Evolutionary conservation across 1,139 yeast genomes (phyloP).

Genomic region (Zhuliangozyma blackwelliae): DNA sequence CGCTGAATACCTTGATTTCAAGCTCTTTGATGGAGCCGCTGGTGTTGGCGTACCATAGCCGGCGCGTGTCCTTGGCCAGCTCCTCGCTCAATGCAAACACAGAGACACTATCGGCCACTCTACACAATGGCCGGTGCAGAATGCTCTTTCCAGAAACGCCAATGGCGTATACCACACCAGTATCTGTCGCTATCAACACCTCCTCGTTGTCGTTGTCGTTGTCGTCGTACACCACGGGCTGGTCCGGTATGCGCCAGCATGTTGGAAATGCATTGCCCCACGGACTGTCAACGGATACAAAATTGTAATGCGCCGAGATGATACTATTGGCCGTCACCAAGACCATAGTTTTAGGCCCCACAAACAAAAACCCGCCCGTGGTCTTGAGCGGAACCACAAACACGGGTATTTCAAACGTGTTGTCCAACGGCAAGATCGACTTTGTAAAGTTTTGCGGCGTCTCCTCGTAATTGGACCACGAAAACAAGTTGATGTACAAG

Average conservation of each 20-base stretch:
- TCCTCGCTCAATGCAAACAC: slow-evolving; percentile 25
- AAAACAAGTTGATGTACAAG: slow-evolving; percentile 32
- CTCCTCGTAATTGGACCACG: slow-evolving; percentile 39
- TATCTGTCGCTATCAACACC: slow-evolving; percentile 37
- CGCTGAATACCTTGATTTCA: slow-evolving; percentile 11
- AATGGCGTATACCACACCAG: slow-evolving; percentile 37
- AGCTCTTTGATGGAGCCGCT: slow-evolving; percentile 32
- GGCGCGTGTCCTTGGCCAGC: slow-evolving; percentile 12
- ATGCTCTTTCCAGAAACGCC: slow-evolving; percentile 12
- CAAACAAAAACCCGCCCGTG: slow-evolving; percentile 33
- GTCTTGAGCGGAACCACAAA: slow-evolving; percentile 33
- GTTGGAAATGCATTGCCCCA: slow-evolving; percentile 35
- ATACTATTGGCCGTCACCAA: slow-evolving; percentile 40
- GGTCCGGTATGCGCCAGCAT: slow-evolving; percentile 24
- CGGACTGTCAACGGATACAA: slow-evolving; percentile 14
- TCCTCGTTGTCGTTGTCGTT: slow-evolving; percentile 25
- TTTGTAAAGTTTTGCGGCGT: slow-evolving; percentile 17
- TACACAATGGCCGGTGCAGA: slow-evolving; percentile 16
- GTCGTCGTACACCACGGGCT: slow-evolving; percentile 12
- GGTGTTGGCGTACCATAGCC: slow-evolving; percentile 29
- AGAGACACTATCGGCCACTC: slow-evolving; percentile 31
- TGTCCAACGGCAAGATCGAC: slow-evolving; percentile 31
- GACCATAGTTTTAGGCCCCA: slow-evolving; percentile 22
- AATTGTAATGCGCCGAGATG: slow-evolving; percentile 43
- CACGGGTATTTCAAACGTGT: slow-evolving; percentile 37